Evolutionary conservation across 2,329 filamentous ascomycete species (phyloP), one percentile per base, ranked within the genome.

Genomic region (Diplodia scrobiculata): DNA sequence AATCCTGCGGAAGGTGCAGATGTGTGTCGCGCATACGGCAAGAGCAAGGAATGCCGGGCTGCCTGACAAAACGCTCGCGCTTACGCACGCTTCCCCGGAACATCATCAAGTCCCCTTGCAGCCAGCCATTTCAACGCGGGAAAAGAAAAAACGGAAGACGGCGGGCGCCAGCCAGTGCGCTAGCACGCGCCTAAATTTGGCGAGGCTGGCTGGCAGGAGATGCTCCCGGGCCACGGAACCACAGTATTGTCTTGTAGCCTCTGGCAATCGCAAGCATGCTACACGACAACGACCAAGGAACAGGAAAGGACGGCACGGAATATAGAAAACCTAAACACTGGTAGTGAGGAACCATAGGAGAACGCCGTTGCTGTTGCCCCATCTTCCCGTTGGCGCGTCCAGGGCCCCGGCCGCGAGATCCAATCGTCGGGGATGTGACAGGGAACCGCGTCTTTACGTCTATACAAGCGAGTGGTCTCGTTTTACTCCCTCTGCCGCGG

Each of bases 11-110:
- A 36, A 36, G 34, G 1, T 36, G 41, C 41, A 45, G 29, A 36
- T 10, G 45, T 51, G 58, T 62, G 58, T 62, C 58, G 58, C 58
- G 58, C 58, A 62, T 62, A 21, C 58, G 58, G 58, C 25, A 25
- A 25, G 25, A 25, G 25, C 17, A 45, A 19, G n/a, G n/a, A 41
- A 45, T 58, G 25, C 55, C 29, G 21, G 54, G 54, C 55, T 60
- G 10, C 34, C 34, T 36, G 32, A 34, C 32, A 60, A 25, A 25
- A 60, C 38, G 55, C 19, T 60, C 55, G 41, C 55, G 55, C 45
- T 36, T 45, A 45, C 41, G 29, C 38, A 47, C 58, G 58, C 58
- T 27, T 62, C 58, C 58, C 58, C 41, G 58, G 48, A 36, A 62
- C 41, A n/a, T 7, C 41, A 2, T 25, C 21, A 25, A 25, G 21